Conservation (phyloP, 2,329 filamentous ascomycete species). For the Hymenoscyphus linearis region DNA sequence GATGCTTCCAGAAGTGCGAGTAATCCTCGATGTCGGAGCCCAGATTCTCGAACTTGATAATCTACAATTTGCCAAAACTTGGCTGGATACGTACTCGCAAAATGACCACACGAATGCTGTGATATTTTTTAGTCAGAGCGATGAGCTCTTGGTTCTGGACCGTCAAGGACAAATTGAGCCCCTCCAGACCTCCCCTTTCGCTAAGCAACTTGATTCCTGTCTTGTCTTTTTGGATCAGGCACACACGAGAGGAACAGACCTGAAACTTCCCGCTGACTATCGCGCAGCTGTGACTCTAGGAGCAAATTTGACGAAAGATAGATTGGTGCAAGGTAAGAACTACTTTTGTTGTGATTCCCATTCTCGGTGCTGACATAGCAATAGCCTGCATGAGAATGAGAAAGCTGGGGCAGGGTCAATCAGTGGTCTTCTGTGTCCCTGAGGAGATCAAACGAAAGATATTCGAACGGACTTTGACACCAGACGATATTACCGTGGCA, state of each 20-base stretch:
- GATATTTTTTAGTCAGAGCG: slow-evolving; percentile 52
- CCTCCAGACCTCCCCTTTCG: slow-evolving; percentile 54
- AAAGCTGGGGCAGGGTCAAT: slow-evolving; percentile 61
- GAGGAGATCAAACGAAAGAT: slow-evolving; percentile 52
- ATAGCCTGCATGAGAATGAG: slow-evolving; percentile 67
- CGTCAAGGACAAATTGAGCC: slow-evolving; percentile 40
- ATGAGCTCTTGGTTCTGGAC: slow-evolving; percentile 50
- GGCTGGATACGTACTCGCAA: slow-evolving; percentile 39
- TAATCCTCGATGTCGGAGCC: slow-evolving; percentile 67
- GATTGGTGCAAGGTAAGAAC: slow-evolving; percentile 56
- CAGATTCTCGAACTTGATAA: slow-evolving; percentile 62
- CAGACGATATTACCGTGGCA: slow-evolving; percentile 37
- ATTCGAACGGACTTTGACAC: slow-evolving; percentile 11
- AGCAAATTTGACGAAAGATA: slow-evolving; percentile 60
- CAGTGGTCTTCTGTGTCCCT: slow-evolving; percentile 55
- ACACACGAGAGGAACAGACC: slow-evolving; percentile 65
- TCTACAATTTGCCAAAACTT: slow-evolving; percentile 43
- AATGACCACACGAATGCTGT: slow-evolving; percentile 37
- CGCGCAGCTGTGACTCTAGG: slow-evolving; percentile 65
- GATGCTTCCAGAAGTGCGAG: slow-evolving; percentile 40
- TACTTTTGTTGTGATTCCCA: neutral
- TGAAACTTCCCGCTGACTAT: slow-evolving; percentile 53
- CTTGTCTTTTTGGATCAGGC: slow-evolving; percentile 65
- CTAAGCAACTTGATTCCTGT: slow-evolving; percentile 50
- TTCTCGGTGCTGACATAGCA: slow-evolving; percentile 6